Evolutionary conservation across 164 flowering plant species (phyloP), one percentile per base, ranked within the genome.

Genomic region (Tinospora cordifolia): DNA sequence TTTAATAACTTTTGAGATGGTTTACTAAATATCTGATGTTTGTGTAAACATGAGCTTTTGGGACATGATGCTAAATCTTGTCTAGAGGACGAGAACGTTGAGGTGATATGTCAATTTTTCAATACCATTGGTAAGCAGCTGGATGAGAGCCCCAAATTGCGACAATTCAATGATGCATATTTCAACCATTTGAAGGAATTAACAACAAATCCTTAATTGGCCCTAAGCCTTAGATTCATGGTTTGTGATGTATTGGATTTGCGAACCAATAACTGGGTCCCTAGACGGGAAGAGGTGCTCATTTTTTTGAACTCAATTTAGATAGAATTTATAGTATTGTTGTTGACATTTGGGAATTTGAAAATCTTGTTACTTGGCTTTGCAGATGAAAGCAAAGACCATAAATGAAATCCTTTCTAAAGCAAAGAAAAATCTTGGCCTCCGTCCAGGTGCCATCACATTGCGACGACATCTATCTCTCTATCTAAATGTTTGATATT

Each of bases 81-180:
- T 73, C 99, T 97, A 8, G 97, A 80, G 64, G 99, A 95, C 76
- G 99, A 92, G 74, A 95, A 87, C 78, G 99, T 95, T 47, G 99
- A 95, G 82, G 99, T 98, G 60, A 92, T 91, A 58, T 92, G 98
- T 62, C 97, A 92, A 36, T 92, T 92, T 68, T 92, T 95, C 74
- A 84, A 72, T 75, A 92, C 98, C 38, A 88, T 92, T 71, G 99
- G 99, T n/a, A 95, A 95, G 83, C 98, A 90, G 84, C 88, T 95
- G 57, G 98, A 92, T 72, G 91, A 86, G 74, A 86, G 78, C 83
- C 83, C 81, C 57, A 92, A 84, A 74, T 85, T 96, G n/a, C 83
- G 84, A 39, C 90, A 84, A 38, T 75, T 90, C 22, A 88, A 90
- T 83, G 98, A 95, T 76, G 30, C 75, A 39, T 92, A 92, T 65